Evolutionary conservation across 2,329 filamentous ascomycete genomes (phyloP).

Genomic region (Dryadomyces quercivorus): DNA sequence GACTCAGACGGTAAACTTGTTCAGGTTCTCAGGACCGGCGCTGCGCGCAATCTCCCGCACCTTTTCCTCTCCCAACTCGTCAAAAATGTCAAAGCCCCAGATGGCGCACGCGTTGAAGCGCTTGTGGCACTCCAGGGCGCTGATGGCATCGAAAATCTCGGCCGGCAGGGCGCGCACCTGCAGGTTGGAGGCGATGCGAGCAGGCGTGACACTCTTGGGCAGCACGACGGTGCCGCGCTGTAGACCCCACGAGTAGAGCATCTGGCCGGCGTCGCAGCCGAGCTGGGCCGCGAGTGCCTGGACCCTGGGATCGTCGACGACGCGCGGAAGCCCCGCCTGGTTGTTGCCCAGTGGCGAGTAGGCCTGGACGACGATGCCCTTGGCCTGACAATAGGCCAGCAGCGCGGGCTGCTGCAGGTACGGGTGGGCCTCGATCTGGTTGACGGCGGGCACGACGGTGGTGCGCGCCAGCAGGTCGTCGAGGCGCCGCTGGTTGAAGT

Average conservation of each 20-base stretch:
- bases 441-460: constrained; percentile 45
- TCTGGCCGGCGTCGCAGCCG: constrained; percentile 32
- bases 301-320: constrained; percentile 31
- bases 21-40: constrained; percentile 22
- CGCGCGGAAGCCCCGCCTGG: constrained; percentile 24
- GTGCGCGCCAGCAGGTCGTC: constrained; percentile 34
- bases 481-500: constrained; percentile 31
- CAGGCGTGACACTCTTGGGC: constrained; percentile 40
- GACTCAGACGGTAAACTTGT: constrained; percentile 20
- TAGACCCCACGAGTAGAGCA: constrained; percentile 42
- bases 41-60: constrained; percentile 21
- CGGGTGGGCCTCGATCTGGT: constrained; percentile 60
- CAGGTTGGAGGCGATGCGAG: constrained; percentile 36
- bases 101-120: constrained; percentile 28
- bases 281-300: constrained; percentile 24
- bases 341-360: constrained; percentile 53
- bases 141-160: constrained; percentile 23
- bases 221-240: constrained; percentile 40
- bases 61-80: constrained; percentile 25
- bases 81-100: constrained; percentile 33
- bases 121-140: constrained; percentile 27
- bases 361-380: constrained; percentile 45
- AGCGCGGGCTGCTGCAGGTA: constrained; percentile 51
- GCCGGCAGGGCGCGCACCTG: constrained; percentile 11
- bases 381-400: constrained; percentile 40